Percentiles rank a stretch among this genome's conserved stretches.
These are phyloP conservation scores for Leucocoprinus birnbaumii DNA, from an alignment of 768 basidiomycete species.

Conservation along the genomic window DNA sequence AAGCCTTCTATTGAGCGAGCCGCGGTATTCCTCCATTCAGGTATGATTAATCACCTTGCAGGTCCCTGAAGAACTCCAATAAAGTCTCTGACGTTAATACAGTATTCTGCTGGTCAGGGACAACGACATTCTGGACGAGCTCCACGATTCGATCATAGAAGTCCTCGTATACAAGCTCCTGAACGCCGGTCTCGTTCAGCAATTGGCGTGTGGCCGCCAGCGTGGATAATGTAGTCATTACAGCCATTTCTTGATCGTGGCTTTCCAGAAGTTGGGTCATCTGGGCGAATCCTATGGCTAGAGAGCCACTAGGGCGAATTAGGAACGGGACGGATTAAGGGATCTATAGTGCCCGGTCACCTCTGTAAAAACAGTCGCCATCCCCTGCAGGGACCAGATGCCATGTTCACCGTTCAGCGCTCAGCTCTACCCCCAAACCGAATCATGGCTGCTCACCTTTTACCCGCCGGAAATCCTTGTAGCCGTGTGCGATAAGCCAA, in stretches of 20 bases:
- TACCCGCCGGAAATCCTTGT: conserved; percentile 61
- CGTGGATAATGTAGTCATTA: conserved; percentile 46
- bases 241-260: conserved; percentile 41
- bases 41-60: background rate
- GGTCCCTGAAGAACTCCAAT: conserved; percentile 12
- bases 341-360: conserved; percentile 31
- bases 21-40: background rate
- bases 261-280: conserved; percentile 63
- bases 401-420: no score
- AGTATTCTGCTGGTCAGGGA: background rate
- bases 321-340: background rate
- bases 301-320: conserved; percentile 9
- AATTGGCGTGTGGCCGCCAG: conserved; percentile 46
- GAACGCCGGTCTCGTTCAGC: conserved; percentile 60
- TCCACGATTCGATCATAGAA: conserved; percentile 64
- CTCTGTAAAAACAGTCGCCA: conserved; percentile 92
- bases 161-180: conserved; percentile 68
- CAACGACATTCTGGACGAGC: conserved; percentile 42
- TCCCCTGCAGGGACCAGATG: conserved; percentile 56
- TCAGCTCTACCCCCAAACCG: no score
- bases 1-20: background rate
- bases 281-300: conserved; percentile 83
- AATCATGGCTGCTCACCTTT: conserved; percentile 65
- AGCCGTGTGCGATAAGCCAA: conserved; percentile 62
- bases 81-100: conserved; percentile 1